Conservation (phyloP, 1,139 yeast species). For the Yamadazyma triangularis region DNA sequence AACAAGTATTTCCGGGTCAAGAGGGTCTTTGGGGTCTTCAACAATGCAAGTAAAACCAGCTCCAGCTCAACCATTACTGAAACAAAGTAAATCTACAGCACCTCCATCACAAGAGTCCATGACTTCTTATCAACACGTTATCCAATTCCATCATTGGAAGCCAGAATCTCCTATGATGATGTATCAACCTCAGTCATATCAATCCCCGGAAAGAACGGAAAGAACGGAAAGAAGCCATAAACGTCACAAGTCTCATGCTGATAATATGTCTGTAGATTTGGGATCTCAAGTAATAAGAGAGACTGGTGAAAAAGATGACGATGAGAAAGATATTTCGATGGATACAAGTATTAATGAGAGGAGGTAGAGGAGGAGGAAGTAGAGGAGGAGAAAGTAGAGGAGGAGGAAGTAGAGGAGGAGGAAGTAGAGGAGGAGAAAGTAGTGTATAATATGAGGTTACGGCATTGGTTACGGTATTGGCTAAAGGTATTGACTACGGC, state of each 20-base stretch:
- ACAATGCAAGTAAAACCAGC: constrained; percentile 43
- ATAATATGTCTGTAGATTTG: constrained; percentile 15
- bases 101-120: constrained; percentile 47
- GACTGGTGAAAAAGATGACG: background rate
- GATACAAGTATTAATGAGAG: constrained; percentile 3
- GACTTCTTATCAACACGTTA: constrained; percentile 48
- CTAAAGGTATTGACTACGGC: too few relatives aligned
- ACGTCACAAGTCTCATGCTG: constrained; percentile 14
- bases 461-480: too few relatives aligned
- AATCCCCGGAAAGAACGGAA: constrained; percentile 2
- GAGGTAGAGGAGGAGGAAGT: background rate
- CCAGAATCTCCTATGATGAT: constrained; percentile 30
- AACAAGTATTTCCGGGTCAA: constrained; percentile 7
- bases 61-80: constrained; percentile 43
- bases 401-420: too few relatives aligned
- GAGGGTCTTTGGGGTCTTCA: constrained; percentile 23
- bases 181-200: constrained; percentile 1
- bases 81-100: constrained; percentile 23
- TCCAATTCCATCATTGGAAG: constrained; percentile 52
- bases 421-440: too few relatives aligned
- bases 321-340: constrained; percentile 9
- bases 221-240: constrained; percentile 8
- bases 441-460: too few relatives aligned
- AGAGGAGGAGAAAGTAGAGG: too few relatives aligned
- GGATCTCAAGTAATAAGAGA: constrained; percentile 2